A percentile compares a stretch with the other conserved stretches of the same genome.
phyloP scores from a whole-genome alignment of 2,329 filamentous ascomycete genomes.

The Penicillium sp. region DNA sequence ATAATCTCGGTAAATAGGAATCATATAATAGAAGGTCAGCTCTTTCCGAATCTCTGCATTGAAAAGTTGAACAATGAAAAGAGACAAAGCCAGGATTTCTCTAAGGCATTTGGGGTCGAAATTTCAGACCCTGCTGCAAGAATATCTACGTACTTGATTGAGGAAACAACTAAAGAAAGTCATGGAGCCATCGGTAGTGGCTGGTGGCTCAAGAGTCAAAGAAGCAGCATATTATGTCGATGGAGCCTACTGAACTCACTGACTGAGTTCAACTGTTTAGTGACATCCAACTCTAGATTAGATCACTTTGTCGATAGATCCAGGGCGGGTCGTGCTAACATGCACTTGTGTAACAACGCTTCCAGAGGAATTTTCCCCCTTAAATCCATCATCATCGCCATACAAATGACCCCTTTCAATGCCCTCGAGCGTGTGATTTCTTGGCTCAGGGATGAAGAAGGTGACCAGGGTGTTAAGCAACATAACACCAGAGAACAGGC shows the following conservation, averaged over 20 bases:
- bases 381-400: neutral
- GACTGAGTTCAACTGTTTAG: too few species aligned
- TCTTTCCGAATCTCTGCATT: too few species aligned
- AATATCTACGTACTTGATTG: too few species aligned
- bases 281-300: neutral
- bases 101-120: too few species aligned
- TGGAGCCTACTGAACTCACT: neutral
- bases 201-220: too few species aligned
- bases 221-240: neutral
- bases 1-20: too few species aligned
- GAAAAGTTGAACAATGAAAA: too few species aligned
- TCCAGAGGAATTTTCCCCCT: neutral
- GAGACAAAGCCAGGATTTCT: too few species aligned
- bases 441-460: constrained; percentile 30
- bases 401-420: constrained; percentile 14
- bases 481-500: constrained; percentile 25
- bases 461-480: constrained; percentile 21
- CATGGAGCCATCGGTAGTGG: too few species aligned
- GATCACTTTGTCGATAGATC: neutral
- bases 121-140: too few species aligned
- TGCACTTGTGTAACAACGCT: neutral
- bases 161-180: too few species aligned
- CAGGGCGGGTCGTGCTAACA: neutral
- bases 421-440: constrained; percentile 26
- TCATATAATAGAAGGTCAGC: too few species aligned